Evolutionary conservation across 169 alveolate species (phyloP), one percentile per base, ranked within the genome.

Genomic region (Cryptosporidium muris): DNA sequence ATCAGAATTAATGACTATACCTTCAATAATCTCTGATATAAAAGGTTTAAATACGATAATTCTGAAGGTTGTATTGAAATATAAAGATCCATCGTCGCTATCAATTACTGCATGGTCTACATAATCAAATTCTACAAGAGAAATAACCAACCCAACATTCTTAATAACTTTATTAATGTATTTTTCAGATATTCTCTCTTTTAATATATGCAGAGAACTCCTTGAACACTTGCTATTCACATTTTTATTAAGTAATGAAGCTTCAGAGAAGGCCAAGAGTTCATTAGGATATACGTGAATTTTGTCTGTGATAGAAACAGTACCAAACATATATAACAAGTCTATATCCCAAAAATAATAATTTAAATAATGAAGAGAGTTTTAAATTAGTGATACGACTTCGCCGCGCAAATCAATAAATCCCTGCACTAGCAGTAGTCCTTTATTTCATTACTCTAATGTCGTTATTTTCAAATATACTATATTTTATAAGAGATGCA

Each of bases 71-170:
- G 60, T 63, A 40, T 45, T 40, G 60, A 45, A 74, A 8, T 58
- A 11, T 6, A 74, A n/a, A 3, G 64, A 66, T 42, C 85, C 82
- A 36, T 60, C 60, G 12, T 64, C 80, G 60, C 37, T 16, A 47
- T 74, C 85, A 2, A 74, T 74, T 3, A 58, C 85, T 14, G 85
- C 85, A 74, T 74, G 67, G 4, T 34, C 85, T 48, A 74, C 63
- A 8, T 42, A 5, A 7, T 74, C 85, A 43, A 74, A 74, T 3
- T 68, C 85, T 2, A 74, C 47, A 16, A 74, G 60, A 42, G 51
- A 37, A 8, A 62, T 42, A 47, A 74, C 60, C 34, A 74, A 74
- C 11, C 85, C 85, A 2, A 63, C 85, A 74, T 74, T 74, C 25
- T 74, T 74, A 2, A 74, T 63, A 3, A 74, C 60, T 36, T 48